phyloP scores from a whole-genome alignment of 1,139 yeast species.

The Arxiozyma heterogenica region DNA sequence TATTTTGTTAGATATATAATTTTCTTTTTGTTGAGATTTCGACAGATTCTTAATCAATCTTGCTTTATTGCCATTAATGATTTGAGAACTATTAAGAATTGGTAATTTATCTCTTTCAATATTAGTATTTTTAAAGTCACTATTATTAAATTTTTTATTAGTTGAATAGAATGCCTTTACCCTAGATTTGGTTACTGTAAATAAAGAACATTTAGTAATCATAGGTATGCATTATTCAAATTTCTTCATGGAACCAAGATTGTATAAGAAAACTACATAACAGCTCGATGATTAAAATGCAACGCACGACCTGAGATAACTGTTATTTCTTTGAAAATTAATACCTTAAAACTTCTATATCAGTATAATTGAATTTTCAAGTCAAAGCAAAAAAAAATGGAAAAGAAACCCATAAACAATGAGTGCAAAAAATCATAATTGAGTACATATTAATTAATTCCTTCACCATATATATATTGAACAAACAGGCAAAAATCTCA shows the following conservation, averaged over 20 bases:
- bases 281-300: not conserved
- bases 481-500: not conserved
- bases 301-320: not conserved
- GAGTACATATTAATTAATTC: too few relatives aligned
- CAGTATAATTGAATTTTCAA: too few relatives aligned
- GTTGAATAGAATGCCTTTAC: not conserved
- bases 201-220: not conserved
- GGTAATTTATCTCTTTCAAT: slow-evolving; percentile 2
- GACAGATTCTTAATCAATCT: not conserved
- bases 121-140: not conserved
- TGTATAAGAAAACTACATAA: too few relatives aligned
- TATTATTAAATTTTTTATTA: too few relatives aligned
- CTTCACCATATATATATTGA: not conserved
- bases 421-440: too few relatives aligned
- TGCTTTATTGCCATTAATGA: not conserved
- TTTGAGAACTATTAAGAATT: not conserved
- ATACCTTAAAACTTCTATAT: too few relatives aligned
- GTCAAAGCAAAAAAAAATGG: too few relatives aligned
- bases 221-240: not conserved
- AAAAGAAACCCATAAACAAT: not conserved
- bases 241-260: not conserved
- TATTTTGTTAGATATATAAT: slow-evolving; percentile 1
- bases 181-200: not conserved
- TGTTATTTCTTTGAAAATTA: too few relatives aligned
- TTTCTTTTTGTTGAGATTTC: not conserved